Evolutionary conservation across 305 asterid genomes (phyloP).

Genomic region (Fraxinus latifolia): DNA sequence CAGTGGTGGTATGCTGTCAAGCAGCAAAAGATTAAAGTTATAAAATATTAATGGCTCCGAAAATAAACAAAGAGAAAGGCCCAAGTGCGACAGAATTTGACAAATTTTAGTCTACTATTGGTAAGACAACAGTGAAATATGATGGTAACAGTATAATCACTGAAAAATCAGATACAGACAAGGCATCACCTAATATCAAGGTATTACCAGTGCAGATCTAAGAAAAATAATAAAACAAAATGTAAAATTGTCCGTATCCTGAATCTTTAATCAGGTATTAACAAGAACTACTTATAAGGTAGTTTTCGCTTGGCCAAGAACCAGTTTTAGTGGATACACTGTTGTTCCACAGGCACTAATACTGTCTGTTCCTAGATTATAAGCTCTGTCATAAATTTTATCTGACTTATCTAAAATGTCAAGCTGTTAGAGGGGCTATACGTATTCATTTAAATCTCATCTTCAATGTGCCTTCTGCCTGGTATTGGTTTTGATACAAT

Average conservation of each 20-base stretch:
- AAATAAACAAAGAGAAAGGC: not conserved
- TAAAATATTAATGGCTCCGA: constrained; percentile 9
- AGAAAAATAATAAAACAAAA: not conserved
- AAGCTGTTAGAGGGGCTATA: not conserved
- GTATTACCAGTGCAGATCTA: not conserved
- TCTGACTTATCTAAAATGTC: not conserved
- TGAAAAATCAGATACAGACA: not conserved
- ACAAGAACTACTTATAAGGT: not conserved
- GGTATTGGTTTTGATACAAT: not conserved
- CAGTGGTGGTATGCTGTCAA: constrained; percentile 94
- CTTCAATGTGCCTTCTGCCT: not conserved
- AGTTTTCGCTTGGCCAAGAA: not conserved
- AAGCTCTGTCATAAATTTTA: not conserved
- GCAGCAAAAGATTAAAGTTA: constrained; percentile 19
- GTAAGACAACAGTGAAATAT: not conserved
- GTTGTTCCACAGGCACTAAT: not conserved
- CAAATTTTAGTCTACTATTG: not conserved
- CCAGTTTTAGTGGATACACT: not conserved
- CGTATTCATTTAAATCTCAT: not conserved
- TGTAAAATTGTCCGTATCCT: not conserved
- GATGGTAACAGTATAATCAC: not conserved
- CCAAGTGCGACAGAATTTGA: not conserved
- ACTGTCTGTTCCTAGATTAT: not conserved
- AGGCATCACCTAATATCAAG: not conserved
- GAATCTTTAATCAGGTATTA: not conserved